Percentiles rank a stretch among this genome's conserved stretches.
Conservation (phyloP, 345 rosid species). For the Euphorbia pulcherrima region DNA sequence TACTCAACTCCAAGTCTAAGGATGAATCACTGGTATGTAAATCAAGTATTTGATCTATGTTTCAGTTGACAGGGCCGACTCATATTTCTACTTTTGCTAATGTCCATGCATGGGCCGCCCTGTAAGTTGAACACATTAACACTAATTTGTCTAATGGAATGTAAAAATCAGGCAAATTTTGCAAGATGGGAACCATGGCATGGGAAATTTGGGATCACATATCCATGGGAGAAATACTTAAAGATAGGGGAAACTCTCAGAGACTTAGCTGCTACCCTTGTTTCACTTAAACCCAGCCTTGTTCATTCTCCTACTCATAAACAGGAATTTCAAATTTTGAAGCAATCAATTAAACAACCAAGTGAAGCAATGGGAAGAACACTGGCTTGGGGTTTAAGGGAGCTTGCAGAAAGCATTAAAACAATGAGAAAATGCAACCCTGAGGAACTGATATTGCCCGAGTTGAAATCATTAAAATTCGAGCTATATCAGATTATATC, state of each 20-base stretch:
- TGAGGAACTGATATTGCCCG: conserved; percentile 25
- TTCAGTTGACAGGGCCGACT: too few species aligned
- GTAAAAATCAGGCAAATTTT: conserved; percentile 51
- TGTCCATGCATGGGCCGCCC: too few species aligned
- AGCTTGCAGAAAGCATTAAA: conserved; percentile 52
- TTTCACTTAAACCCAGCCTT: conserved; percentile 42
- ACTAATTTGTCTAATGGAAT: too few species aligned
- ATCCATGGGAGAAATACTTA: conserved; percentile 75
- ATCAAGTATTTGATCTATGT: too few species aligned
- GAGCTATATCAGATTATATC: conserved; percentile 32
- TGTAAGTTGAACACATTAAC: too few species aligned
- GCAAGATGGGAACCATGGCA: conserved; percentile 99
- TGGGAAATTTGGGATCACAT: conserved; percentile 63
- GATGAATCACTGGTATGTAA: conserved; percentile 52
- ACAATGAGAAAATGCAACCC: conserved; percentile 43
- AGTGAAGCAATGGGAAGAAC: conserved; percentile 34
- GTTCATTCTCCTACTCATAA: conserved; percentile 19
- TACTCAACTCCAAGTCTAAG: conserved; percentile 50
- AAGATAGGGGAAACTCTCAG: conserved; percentile 57
- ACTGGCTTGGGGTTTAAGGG: conserved; percentile 44
- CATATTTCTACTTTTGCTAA: too few species aligned
- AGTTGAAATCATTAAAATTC: conserved; percentile 40
- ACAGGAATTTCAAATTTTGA: conserved; percentile 35
- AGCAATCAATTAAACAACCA: conserved; percentile 40
- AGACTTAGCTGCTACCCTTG: conserved; percentile 37